Percentiles rank a stretch among this genome's conserved stretches.
Conservation (phyloP, 345 rosid genomes). For the Salix udensis region DNA sequence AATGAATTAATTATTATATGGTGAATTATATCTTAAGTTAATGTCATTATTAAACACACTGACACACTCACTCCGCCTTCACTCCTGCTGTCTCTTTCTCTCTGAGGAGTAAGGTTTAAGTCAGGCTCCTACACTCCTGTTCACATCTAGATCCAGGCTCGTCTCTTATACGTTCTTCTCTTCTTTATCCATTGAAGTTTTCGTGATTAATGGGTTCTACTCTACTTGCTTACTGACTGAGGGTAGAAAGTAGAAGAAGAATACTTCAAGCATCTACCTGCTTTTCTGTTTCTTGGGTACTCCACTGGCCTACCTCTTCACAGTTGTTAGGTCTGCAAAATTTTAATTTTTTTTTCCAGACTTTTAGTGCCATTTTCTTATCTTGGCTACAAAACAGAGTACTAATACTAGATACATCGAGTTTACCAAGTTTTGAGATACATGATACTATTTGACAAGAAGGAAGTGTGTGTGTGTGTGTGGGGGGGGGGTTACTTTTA, state of each 20-base stretch:
- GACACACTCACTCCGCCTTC: neutral
- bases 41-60: too few relatives aligned
- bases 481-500: too few relatives aligned
- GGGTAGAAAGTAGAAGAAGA: neutral
- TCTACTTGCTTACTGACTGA: too few relatives aligned
- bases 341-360: neutral
- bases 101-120: neutral
- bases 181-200: neutral
- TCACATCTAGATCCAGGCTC: constrained; percentile 4
- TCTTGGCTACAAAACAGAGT: neutral
- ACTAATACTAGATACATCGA: neutral
- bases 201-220: neutral
- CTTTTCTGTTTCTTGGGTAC: neutral
- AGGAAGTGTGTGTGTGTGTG: neutral
- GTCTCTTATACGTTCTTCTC: neutral
- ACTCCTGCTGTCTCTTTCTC: neutral
- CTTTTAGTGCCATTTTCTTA: too few relatives aligned
- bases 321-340: neutral
- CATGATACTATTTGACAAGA: neutral
- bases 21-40: too few relatives aligned
- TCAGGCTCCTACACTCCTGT: neutral
- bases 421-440: neutral
- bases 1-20: neutral
- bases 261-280: neutral
- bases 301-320: neutral